Evolutionary conservation across 345 rosid species (phyloP).

Genomic region (Arabis alpina): DNA sequence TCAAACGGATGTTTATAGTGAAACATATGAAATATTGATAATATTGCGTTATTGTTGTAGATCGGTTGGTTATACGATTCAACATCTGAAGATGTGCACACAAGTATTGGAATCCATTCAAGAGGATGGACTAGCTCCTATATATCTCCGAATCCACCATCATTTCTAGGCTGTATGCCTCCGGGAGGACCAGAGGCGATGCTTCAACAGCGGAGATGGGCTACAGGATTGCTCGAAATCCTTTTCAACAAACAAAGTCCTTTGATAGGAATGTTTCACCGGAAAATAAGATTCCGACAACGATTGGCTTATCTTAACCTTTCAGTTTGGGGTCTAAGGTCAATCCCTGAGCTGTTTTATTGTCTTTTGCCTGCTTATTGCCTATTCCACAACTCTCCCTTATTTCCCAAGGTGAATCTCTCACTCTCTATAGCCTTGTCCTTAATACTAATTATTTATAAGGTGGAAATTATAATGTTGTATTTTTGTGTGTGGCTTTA

Average conservation of each 20-base stretch:
- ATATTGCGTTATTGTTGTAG: slow-evolving; percentile 34
- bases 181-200: slow-evolving; percentile 38
- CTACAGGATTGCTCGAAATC: slow-evolving; percentile 56
- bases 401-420: slow-evolving; percentile 60
- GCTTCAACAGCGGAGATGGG: slow-evolving; percentile 62
- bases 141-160: slow-evolving; percentile 44
- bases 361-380: slow-evolving; percentile 60
- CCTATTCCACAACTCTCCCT: slow-evolving; percentile 54
- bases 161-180: slow-evolving; percentile 64
- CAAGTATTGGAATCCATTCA: slow-evolving; percentile 51
- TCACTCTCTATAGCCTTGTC: neutral
- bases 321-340: slow-evolving; percentile 39
- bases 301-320: slow-evolving; percentile 44
- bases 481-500: neutral
- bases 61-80: slow-evolving; percentile 70
- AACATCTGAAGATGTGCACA: slow-evolving; percentile 52
- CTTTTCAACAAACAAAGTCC: slow-evolving; percentile 49
- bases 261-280: slow-evolving; percentile 32
- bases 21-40: no score
- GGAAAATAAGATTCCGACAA: slow-evolving; percentile 50
- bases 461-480: no score
- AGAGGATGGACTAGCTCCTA: slow-evolving; percentile 55
- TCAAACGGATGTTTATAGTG: no score
- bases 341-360: slow-evolving; percentile 61
- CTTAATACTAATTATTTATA: no score